phyloP scores from a whole-genome alignment of 2,329 filamentous ascomycete genomes.

The Emergomyces pasteurianus region DNA sequence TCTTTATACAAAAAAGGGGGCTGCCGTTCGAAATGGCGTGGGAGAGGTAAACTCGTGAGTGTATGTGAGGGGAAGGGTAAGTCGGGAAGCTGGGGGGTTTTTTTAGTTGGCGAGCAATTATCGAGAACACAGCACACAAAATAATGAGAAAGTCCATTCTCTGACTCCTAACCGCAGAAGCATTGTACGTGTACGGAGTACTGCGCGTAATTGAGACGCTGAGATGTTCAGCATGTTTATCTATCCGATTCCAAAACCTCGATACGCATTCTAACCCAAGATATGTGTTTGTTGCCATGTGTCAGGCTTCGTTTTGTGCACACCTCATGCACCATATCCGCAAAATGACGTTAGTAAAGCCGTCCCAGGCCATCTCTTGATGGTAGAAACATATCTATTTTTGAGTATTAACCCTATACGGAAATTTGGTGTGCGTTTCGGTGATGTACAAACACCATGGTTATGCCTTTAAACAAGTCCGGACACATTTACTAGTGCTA shows the following conservation, averaged over 20 bases:
- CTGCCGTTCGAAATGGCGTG: background rate
- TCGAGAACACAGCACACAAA: too few relatives aligned
- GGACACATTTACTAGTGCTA: too few relatives aligned
- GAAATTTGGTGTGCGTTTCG: background rate
- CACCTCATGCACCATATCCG: background rate
- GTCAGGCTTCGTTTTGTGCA: too few relatives aligned
- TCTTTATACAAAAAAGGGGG: background rate
- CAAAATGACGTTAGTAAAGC: background rate
- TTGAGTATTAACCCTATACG: background rate
- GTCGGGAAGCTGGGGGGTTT: background rate
- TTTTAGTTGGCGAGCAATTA: background rate
- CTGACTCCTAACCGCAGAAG: too few relatives aligned
- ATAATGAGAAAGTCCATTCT: too few relatives aligned
- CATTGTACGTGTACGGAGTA: too few relatives aligned
- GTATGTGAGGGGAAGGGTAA: background rate
- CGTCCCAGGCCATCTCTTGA: background rate
- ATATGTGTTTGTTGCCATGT: background rate
- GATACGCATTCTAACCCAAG: too few relatives aligned
- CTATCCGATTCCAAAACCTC: background rate
- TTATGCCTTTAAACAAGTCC: too few relatives aligned
- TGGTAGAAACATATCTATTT: background rate
- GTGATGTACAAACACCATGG: too few relatives aligned
- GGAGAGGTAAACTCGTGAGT: too few relatives aligned
- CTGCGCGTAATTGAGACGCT: background rate
- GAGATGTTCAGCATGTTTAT: background rate